Percentiles rank a stretch among this genome's conserved stretches.
These are phyloP conservation scores for Hypoxylon sp. DNA, from an alignment of 2,329 filamentous ascomycete species.

Conservation along the genomic window DNA sequence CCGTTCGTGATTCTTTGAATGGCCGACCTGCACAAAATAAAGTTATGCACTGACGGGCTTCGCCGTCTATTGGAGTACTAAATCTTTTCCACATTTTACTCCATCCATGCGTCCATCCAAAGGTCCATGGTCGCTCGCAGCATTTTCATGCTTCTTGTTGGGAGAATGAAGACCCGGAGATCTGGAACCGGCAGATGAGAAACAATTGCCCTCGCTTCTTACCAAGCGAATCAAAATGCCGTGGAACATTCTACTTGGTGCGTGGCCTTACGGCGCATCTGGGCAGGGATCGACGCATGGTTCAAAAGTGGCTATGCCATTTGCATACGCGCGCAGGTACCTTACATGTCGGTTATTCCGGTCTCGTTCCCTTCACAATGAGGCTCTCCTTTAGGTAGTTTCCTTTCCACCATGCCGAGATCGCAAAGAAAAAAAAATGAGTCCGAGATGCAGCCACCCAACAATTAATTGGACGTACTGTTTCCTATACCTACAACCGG, in stretches of 20 bases:
- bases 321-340: conserved; percentile 22
- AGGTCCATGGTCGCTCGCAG: background rate
- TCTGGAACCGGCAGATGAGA: conserved; percentile 40
- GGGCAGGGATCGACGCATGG: conserved; percentile 7
- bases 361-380: conserved; percentile 7
- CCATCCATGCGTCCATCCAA: background rate
- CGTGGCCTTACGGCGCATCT: conserved; percentile 22
- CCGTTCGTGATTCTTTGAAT: conserved; percentile 24
- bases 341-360: conserved; percentile 39
- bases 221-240: conserved; percentile 19
- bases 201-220: conserved; percentile 32
- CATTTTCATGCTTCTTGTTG: conserved; percentile 15
- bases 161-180: conserved; percentile 30
- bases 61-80: conserved; percentile 26
- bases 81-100: conserved; percentile 7
- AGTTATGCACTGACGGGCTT: conserved; percentile 21
- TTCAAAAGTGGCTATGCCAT: conserved; percentile 30
- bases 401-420: background rate
- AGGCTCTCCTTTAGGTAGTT: conserved; percentile 9
- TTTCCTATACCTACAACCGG: background rate
- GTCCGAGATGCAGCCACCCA: background rate
- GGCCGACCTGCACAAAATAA: conserved; percentile 8
- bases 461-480: conserved; percentile 1
- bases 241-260: conserved; percentile 42
- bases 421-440: background rate